Conservation (phyloP, 2,329 filamentous ascomycete genomes). For the Xylaria sp. region DNA sequence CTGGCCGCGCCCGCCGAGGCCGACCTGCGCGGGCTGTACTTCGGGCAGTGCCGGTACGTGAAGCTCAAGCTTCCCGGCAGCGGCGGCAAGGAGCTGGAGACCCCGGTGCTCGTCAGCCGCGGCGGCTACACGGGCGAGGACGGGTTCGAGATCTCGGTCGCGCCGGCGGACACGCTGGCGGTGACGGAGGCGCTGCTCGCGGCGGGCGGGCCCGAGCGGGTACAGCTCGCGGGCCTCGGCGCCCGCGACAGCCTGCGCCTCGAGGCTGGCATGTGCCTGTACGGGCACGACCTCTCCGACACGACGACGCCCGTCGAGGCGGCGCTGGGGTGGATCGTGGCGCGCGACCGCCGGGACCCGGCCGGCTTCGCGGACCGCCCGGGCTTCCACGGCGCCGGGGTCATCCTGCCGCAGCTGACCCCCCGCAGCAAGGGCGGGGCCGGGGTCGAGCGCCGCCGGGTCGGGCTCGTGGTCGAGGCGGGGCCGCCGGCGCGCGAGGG, state of each 20-base stretch:
- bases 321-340: slow-evolving; percentile 75
- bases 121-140: slow-evolving; percentile 98
- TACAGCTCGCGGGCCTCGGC: slow-evolving; percentile 85
- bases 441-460: slow-evolving; percentile 71
- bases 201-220: slow-evolving; percentile 59
- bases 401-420: slow-evolving; percentile 76
- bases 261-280: slow-evolving; percentile 98
- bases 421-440: slow-evolving; percentile 71
- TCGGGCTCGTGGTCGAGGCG: slow-evolving; percentile 83
- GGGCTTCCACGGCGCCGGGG: slow-evolving; percentile 79
- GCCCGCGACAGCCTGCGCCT: slow-evolving; percentile 90
- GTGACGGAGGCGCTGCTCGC: slow-evolving; percentile 72
- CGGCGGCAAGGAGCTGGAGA: slow-evolving; percentile 50
- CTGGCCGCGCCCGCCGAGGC: slow-evolving; percentile 56
- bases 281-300: slow-evolving; percentile 96
- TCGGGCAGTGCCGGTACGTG: slow-evolving; percentile 73
- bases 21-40: slow-evolving; percentile 72
- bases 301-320: slow-evolving; percentile 62
- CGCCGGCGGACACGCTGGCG: slow-evolving; percentile 63
- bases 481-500: slow-evolving; percentile 90
- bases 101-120: slow-evolving; percentile 73
- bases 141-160: slow-evolving; percentile 93
- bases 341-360: slow-evolving; percentile 67
- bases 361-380: slow-evolving; percentile 51
- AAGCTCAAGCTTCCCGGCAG: slow-evolving; percentile 64